Evolutionary conservation across 2,329 filamentous ascomycete genomes (phyloP).

Genomic region (Fusarium nygamai): DNA sequence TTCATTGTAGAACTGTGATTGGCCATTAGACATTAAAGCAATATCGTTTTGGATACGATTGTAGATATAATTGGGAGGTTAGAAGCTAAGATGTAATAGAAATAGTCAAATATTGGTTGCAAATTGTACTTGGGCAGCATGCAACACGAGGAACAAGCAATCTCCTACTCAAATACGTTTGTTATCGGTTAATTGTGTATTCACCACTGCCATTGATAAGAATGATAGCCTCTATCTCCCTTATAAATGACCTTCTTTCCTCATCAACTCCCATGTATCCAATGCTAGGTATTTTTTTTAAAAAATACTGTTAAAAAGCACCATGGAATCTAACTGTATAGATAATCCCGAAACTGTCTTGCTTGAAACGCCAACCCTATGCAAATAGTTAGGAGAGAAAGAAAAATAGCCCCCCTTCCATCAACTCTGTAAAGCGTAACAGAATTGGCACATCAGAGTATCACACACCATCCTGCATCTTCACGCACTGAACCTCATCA

Average conservation of each 20-base stretch:
- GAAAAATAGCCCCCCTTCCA: neutral
- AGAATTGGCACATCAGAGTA: neutral
- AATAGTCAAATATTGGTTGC: neutral
- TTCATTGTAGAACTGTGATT: neutral
- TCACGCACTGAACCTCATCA: neutral
- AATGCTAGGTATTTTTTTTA: constrained; percentile 2
- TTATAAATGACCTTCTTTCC: neutral
- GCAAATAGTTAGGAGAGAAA: constrained; percentile 26
- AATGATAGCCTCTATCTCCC: constrained; percentile 1
- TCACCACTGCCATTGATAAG: neutral
- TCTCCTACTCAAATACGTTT: neutral
- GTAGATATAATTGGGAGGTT: neutral
- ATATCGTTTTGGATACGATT: neutral
- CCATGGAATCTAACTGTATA: constrained; percentile 23
- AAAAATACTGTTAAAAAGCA: neutral
- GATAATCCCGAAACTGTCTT: constrained; percentile 11
- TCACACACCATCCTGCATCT: neutral
- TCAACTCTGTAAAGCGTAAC: neutral
- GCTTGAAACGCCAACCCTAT: constrained; percentile 39
- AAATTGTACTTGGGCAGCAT: neutral
- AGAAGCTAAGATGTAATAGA: neutral
- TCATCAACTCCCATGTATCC: neutral
- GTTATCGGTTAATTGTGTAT: neutral
- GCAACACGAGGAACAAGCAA: neutral
- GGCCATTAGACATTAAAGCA: neutral